These are phyloP conservation scores for Lachnellula cervina DNA, from an alignment of 2,329 filamentous ascomycete species.

Conservation along the genomic window DNA sequence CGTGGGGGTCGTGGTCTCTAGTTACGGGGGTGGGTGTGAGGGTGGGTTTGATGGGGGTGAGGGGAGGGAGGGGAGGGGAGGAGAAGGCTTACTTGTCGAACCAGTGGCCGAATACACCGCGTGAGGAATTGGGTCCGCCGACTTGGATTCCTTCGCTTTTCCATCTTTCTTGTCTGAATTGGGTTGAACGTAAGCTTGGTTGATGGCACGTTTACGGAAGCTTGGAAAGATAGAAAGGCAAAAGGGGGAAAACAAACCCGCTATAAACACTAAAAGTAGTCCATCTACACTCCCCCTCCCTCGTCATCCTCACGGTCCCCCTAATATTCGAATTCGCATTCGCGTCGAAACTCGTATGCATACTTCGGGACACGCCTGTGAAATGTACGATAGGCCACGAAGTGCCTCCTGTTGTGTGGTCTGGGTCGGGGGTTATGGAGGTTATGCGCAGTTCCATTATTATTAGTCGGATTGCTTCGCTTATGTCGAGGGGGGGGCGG, in stretches of 20 bases:
- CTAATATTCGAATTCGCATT: conserved; percentile 62
- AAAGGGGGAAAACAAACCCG: conserved; percentile 32
- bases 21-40: neutral
- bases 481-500: conserved; percentile 50
- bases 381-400: neutral
- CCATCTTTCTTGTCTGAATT: conserved; percentile 66
- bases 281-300: conserved; percentile 70
- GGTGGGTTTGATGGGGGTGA: neutral
- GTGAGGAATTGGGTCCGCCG: conserved; percentile 58
- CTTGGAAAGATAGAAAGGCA: neutral
- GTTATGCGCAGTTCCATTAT: conserved; percentile 62
- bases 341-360: conserved; percentile 62
- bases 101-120: conserved; percentile 71
- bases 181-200: conserved; percentile 18
- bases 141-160: conserved; percentile 72
- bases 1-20: conserved; percentile 61
- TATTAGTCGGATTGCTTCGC: conserved; percentile 67
- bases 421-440: conserved; percentile 49
- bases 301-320: conserved; percentile 61
- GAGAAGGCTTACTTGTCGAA: conserved; percentile 58
- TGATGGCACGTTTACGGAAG: neutral
- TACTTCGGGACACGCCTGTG: neutral
- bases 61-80: neutral
- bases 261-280: conserved; percentile 61
- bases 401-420: conserved; percentile 37